phyloP scores from a whole-genome alignment of 2,329 filamentous ascomycete species.

The Clonostachys byssicola region DNA sequence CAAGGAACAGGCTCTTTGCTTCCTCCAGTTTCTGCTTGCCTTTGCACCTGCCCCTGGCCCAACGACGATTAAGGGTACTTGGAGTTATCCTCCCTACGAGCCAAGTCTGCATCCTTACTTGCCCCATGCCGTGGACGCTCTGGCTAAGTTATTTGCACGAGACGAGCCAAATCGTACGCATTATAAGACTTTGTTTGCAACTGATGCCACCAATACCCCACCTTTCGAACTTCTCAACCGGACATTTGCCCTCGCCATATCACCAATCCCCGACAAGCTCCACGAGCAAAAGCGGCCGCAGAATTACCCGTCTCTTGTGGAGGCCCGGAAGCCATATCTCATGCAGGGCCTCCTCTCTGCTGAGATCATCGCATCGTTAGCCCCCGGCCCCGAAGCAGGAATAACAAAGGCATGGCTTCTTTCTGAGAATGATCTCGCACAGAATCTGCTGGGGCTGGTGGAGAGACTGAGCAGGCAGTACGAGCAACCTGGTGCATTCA shows the following conservation, averaged over 20 bases:
- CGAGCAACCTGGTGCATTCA: slow-evolving; percentile 37
- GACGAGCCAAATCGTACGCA: slow-evolving; percentile 89
- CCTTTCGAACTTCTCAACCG: slow-evolving; percentile 80
- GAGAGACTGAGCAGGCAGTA: slow-evolving; percentile 65
- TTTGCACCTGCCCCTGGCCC: slow-evolving; percentile 82
- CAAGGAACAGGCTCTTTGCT: slow-evolving; percentile 79
- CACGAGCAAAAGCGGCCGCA: slow-evolving; percentile 49
- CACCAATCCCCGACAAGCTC: slow-evolving; percentile 70
- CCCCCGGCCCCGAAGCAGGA: slow-evolving; percentile 64
- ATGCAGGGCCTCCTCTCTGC: slow-evolving; percentile 91
- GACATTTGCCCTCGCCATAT: slow-evolving; percentile 82
- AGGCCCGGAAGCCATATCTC: slow-evolving; percentile 80
- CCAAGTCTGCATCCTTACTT: slow-evolving; percentile 82
- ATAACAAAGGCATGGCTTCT: slow-evolving; percentile 78
- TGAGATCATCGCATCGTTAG: slow-evolving; percentile 78
- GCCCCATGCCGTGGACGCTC: slow-evolving; percentile 80
- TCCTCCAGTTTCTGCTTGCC: slow-evolving; percentile 84
- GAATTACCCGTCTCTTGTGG: slow-evolving; percentile 63
- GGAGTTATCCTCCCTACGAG: slow-evolving; percentile 79
- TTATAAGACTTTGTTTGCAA: slow-evolving; percentile 77
- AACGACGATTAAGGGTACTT: slow-evolving; percentile 36
- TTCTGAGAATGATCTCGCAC: slow-evolving; percentile 78
- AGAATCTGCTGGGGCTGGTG: slow-evolving; percentile 72
- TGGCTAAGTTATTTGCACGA: slow-evolving; percentile 86
- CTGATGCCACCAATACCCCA: slow-evolving; percentile 60